Base-by-base conservation (phyloP, 169 alveolate species). In the Cryptosporidium andersoni region DNA sequence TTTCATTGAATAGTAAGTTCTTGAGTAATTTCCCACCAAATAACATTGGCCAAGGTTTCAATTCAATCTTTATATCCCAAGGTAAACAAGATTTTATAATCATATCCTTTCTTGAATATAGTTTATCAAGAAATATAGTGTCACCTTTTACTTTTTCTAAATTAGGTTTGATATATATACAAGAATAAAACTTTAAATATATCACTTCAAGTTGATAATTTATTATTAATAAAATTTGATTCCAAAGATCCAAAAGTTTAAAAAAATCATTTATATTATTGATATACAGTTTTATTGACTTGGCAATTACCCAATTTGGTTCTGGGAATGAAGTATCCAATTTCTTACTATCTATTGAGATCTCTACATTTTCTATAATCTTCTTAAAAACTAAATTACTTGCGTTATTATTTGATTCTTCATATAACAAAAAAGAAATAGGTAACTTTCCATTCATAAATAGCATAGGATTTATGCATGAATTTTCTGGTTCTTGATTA, bases 1-100 rank as follows among this genome's bases (percentile, higher is more conserved):
- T 6, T 47, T 34, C 14, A 53, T 12, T 52, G 55, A 39, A 16
- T 53, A 74, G 60, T 48, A 74, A 48, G 11, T 43, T 25, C 11
- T 43, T 74, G 4, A 39, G 34, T 14, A 58, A 37, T 40, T 49
- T 12, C 16, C 60, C 85, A 56, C 85, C 67, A 60, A 74, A 74
- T 25, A 74, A 40, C 6, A 74, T 25, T 9, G 85, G 43, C 85
- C 85, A 74, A 2, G 85, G 67, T 42, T 45, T 2, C 14, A 74
- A 4, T 40, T 60, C 5, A 6, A 74, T 12, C 25, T 60, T 68
- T 8, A 74, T 56, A 25, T 74, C 67, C 85, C 85, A 74, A 2
- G 85, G 85, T 25, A 74, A 58, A 14, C 55, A 58, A n/a, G 25
- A 58, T 45, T 40, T 43, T 2, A 74, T 14, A 1, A 43, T n/a